A percentile compares a stretch with the other conserved stretches of the same genome.
These are phyloP conservation scores for Solanum piurae DNA, from an alignment of 257 asterid species.

Conservation along the genomic window DNA sequence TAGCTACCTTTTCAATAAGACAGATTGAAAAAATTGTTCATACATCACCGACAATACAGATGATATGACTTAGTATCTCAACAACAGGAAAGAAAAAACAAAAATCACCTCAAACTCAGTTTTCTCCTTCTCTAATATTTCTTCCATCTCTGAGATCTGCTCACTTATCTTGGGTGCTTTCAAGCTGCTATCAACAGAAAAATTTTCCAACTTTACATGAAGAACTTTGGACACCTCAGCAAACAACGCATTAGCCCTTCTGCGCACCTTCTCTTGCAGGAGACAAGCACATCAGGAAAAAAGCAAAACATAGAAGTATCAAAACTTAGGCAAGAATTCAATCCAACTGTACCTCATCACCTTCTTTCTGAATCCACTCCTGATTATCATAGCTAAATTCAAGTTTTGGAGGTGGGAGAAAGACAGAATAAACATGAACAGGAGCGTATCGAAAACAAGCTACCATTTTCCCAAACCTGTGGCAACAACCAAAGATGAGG, in stretches of 20 bases:
- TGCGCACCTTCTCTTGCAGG: slow-evolving; percentile 31
- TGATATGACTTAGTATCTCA: background rate
- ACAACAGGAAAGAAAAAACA: background rate
- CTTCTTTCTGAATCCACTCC: slow-evolving; percentile 63
- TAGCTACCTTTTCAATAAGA: background rate
- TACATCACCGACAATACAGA: background rate
- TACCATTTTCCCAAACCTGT: slow-evolving; percentile 79
- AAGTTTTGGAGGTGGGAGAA: slow-evolving; percentile 71
- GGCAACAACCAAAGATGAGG: background rate
- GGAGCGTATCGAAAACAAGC: slow-evolving; percentile 98
- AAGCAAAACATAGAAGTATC: slow-evolving; percentile 1
- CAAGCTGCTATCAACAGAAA: slow-evolving; percentile 13
- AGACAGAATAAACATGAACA: slow-evolving; percentile 64
- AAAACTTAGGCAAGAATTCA: background rate
- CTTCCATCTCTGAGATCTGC: slow-evolving; percentile 39
- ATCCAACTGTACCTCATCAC: slow-evolving; percentile 43
- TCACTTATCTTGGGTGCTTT: slow-evolving; percentile 27
- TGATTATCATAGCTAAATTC: slow-evolving; percentile 48
- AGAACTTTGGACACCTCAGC: slow-evolving; percentile 47
- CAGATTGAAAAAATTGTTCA: background rate
- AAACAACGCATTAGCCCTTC: slow-evolving; percentile 40
- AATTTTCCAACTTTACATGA: slow-evolving; percentile 30
- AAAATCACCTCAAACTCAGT: slow-evolving; percentile 55
- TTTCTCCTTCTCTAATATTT: slow-evolving; percentile 49
- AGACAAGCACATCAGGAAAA: slow-evolving; percentile 8